Conservation (phyloP, 1,284 basidiomycete genomes). For the Sporisorium reilianum region DNA sequence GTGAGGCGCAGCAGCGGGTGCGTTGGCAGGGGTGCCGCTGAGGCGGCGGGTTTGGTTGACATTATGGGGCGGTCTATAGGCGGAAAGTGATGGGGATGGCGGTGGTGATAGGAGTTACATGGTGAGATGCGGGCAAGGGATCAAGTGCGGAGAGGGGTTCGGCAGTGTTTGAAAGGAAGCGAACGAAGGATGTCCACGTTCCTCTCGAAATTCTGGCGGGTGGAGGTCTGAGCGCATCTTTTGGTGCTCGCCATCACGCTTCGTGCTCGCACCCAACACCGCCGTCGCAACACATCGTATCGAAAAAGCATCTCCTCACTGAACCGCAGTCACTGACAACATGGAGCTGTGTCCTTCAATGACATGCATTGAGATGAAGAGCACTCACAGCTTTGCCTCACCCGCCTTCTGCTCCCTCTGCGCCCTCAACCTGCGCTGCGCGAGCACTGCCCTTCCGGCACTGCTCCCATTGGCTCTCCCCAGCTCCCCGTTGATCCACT, state of each 20-base stretch:
- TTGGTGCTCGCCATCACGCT: neutral
- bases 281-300: neutral
- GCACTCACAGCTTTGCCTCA: conserved; percentile 19
- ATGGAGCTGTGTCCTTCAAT: neutral
- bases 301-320: neutral
- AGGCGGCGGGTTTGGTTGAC: neutral
- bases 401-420: conserved; percentile 23
- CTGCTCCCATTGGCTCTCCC: conserved; percentile 44
- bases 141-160: neutral
- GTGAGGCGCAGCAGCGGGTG: conserved; percentile 16
- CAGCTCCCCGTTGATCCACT: conserved; percentile 47
- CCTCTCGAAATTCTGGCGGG: neutral
- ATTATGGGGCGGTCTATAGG: neutral
- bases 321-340: neutral
- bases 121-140: neutral
- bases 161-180: neutral
- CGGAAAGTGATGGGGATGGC: neutral
- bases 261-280: neutral
- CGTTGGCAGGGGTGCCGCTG: neutral
- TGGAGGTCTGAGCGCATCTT: conserved; percentile 19
- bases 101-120: neutral
- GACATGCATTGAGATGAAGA: no score
- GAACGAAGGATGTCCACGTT: conserved; percentile 27
- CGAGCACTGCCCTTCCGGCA: conserved; percentile 54
- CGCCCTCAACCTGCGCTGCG: conserved; percentile 35